Conservation (phyloP, 768 basidiomycete genomes). For the Hericium rajendrae region DNA sequence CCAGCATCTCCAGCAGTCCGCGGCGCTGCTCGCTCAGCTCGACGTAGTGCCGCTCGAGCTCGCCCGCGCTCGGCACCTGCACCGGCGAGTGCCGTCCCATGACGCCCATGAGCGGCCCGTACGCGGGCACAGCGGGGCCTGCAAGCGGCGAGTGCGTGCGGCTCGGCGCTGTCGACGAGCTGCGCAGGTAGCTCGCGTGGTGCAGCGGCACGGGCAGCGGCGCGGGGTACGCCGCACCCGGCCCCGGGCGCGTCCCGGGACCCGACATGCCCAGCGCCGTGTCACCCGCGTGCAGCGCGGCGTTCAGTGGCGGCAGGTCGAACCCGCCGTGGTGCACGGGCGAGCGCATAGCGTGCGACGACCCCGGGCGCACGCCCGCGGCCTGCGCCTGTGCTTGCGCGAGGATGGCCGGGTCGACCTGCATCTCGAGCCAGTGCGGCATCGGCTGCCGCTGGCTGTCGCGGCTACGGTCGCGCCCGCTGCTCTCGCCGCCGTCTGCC, state of each 20-base stretch:
- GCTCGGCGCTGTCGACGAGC: constrained; percentile 54
- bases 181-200: constrained; percentile 50
- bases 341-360: constrained; percentile 14
- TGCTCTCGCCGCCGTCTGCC: constrained; percentile 11
- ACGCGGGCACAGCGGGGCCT: constrained; percentile 33
- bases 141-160: constrained; percentile 60
- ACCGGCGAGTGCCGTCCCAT: constrained; percentile 42
- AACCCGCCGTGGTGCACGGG: constrained; percentile 34
- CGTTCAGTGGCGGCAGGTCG: constrained; percentile 46
- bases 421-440: neutral
- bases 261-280: neutral
- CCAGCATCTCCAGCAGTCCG: constrained; percentile 64
- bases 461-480: constrained; percentile 4
- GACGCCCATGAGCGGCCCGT: constrained; percentile 23
- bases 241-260: constrained; percentile 6
- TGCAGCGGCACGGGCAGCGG: neutral
- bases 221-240: constrained; percentile 16
- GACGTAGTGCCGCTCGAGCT: constrained; percentile 64
- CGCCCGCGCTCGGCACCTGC: constrained; percentile 38
- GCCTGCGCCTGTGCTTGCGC: constrained; percentile 1
- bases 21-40: constrained; percentile 54
- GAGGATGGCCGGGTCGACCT: neutral
- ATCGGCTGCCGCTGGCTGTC: neutral
- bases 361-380: constrained; percentile 5
- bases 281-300: constrained; percentile 23